A percentile compares a stretch with the other conserved stretches of the same genome.
These are phyloP conservation scores for Tardiomyces blankii DNA, from an alignment of 1,139 yeast species.

Conservation along the genomic window DNA sequence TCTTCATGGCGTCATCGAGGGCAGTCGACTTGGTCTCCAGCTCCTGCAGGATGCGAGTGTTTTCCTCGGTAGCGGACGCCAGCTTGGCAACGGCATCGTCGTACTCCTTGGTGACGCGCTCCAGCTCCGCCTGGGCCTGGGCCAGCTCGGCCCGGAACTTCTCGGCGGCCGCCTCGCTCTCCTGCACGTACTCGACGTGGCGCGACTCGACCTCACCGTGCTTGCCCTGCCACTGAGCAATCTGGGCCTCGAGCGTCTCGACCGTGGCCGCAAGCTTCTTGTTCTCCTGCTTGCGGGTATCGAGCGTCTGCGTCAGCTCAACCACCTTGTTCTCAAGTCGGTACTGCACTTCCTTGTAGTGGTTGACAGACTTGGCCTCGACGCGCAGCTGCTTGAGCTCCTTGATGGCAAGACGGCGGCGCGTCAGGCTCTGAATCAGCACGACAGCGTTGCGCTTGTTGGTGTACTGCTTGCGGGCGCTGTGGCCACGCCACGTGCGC, in stretches of 20 bases:
- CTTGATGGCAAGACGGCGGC: conserved; percentile 64
- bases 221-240: conserved; percentile 24
- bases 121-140: conserved; percentile 40
- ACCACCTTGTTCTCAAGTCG: conserved; percentile 92
- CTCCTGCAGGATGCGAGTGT: conserved; percentile 19
- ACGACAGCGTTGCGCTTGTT: conserved; percentile 43
- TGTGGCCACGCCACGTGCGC: conserved; percentile 49
- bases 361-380: conserved; percentile 87
- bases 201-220: conserved; percentile 20
- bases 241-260: conserved; percentile 33
- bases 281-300: conserved; percentile 71
- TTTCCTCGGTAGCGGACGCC: background rate
- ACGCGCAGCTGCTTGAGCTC: conserved; percentile 54
- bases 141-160: conserved; percentile 37
- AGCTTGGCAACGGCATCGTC: background rate
- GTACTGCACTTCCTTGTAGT: conserved; percentile 83
- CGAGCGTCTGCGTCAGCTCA: conserved; percentile 77
- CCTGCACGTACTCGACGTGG: conserved; percentile 29
- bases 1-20: conserved; percentile 18
- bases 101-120: conserved; percentile 9
- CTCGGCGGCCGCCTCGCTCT: conserved; percentile 49
- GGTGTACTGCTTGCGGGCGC: conserved; percentile 37
- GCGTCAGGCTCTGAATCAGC: conserved; percentile 62
- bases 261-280: conserved; percentile 58
- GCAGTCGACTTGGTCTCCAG: conserved; percentile 53